Conservation (phyloP, 106 monocot genomes). For the Dendrobium catenatum region DNA sequence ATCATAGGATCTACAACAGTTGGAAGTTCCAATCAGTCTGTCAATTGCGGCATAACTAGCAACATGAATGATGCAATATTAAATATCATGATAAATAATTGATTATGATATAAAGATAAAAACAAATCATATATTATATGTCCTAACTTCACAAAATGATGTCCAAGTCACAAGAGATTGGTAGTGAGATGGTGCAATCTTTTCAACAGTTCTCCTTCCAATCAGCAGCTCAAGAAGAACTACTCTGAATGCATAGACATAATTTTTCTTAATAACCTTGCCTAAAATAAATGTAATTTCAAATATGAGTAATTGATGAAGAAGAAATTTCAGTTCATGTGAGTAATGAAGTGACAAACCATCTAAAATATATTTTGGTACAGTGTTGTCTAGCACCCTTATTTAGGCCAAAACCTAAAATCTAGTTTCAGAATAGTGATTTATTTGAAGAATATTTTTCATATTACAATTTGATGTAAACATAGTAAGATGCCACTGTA, state of each 20-base stretch:
- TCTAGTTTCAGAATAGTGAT: conserved; percentile 21
- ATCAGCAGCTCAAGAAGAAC: conserved; percentile 81
- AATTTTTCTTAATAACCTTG: conserved; percentile 85
- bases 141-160: no score
- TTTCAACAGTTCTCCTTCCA: conserved; percentile 67
- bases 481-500: no score
- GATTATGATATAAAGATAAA: no score
- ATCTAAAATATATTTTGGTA: conserved; percentile 82
- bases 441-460: no score
- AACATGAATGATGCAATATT: conserved; percentile 23
- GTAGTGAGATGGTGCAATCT: conserved; percentile 53
- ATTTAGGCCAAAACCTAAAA: conserved; percentile 72
- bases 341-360: conserved; percentile 23
- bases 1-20: conserved; percentile 73
- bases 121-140: no score
- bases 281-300: conserved; percentile 25
- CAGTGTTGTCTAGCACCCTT: conserved; percentile 59
- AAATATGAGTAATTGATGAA: no score
- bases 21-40: conserved; percentile 75
- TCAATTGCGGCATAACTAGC: conserved; percentile 94
- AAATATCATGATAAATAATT: no score
- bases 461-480: neutral
- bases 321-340: neutral
- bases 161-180: conserved; percentile 88
- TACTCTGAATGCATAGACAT: conserved; percentile 89